Evolutionary conservation across 176 grass and related monocot species (phyloP), one percentile per base, ranked within the genome.

Genomic region (Hordeum marinum): DNA sequence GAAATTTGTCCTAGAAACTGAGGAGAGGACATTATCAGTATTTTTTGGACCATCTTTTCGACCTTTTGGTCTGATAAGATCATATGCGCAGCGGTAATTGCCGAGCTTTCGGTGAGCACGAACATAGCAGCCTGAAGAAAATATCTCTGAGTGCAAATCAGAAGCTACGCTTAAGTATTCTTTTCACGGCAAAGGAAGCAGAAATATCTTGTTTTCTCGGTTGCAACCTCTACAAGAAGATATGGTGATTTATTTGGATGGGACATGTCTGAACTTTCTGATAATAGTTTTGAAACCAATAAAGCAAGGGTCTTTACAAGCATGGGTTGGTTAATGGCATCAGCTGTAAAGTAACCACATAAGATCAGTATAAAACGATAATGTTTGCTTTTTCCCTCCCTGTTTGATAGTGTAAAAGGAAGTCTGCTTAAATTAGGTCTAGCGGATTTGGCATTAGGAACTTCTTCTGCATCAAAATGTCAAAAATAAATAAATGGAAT

Each of bases 61-160:
- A 36, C 23, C 57, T 88, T 88, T 84, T 21, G 45, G 25, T 75
- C 77, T 67, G 59, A 67, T 76, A 75, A 80, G 68, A 80, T 77
- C 36, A 43, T 41, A 43, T 41, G n/a, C 1, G 23, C 11, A 81
- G 70, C 40, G 62, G 70, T 81, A 89, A 77, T 36, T 89, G 71
- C 63, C 63, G 71, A 70, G 40, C 70, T 81, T 63, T 89, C 61
- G 20, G 63, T 63, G 31, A 62, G 54, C 17, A 73, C 14, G 14
- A 65, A 52, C 43, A 79, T 45, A 43, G 6, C 4, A 32, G 9
- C 23, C 8, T 82, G 62, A 34, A 9, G 41, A 55, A 57, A 57
- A 86, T 54, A 82, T 90, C 70, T 89, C 25, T 62, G 57, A 63
- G 11, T 23, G 31, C 21, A n/a, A 61, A 75, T 27, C 21, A 66